Conservation (phyloP, 176 grass and related monocot genomes). For the Cocos nucifera region DNA sequence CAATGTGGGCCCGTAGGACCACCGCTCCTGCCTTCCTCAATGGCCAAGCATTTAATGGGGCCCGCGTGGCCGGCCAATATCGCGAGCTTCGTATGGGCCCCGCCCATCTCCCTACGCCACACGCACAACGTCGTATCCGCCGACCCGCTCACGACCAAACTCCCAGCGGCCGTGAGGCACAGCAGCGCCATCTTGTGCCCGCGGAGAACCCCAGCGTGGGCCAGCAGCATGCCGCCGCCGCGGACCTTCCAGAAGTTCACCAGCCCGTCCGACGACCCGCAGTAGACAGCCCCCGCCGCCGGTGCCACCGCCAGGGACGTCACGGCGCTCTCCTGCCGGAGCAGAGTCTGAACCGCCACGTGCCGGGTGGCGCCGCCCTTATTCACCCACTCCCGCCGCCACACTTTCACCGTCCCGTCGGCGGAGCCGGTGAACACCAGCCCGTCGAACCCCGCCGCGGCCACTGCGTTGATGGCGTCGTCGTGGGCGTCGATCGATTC, state of each 20-base stretch:
- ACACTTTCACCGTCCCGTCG: constrained; percentile 46
- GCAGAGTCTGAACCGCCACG: constrained; percentile 21
- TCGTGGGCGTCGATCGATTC: constrained; percentile 17
- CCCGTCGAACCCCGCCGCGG: constrained; percentile 18
- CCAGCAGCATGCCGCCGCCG: not conserved
- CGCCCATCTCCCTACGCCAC: constrained; percentile 27
- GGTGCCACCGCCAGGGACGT: constrained; percentile 25
- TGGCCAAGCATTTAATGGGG: constrained; percentile 4
- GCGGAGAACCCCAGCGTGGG: constrained; percentile 10
- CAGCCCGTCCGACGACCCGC: constrained; percentile 43
- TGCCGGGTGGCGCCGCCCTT: constrained; percentile 11
- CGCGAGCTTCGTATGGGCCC: constrained; percentile 5
- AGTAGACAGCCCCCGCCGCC: constrained; percentile 31
- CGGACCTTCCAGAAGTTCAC: constrained; percentile 34
- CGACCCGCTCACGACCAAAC: constrained; percentile 49
- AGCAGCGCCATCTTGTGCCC: constrained; percentile 35
- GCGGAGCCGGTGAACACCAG: constrained; percentile 45
- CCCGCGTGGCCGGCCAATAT: constrained; percentile 9
- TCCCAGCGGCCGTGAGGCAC: constrained; percentile 44
- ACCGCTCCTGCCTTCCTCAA: not conserved
- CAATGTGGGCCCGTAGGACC: not conserved
- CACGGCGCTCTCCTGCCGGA: constrained; percentile 31
- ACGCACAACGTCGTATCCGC: constrained; percentile 45
- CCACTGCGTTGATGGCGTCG: constrained; percentile 27
- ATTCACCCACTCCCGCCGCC: constrained; percentile 20